Evolutionary conservation across 2,329 filamentous ascomycete species (phyloP).

Genomic region (Paracoccidioides lutzii): DNA sequence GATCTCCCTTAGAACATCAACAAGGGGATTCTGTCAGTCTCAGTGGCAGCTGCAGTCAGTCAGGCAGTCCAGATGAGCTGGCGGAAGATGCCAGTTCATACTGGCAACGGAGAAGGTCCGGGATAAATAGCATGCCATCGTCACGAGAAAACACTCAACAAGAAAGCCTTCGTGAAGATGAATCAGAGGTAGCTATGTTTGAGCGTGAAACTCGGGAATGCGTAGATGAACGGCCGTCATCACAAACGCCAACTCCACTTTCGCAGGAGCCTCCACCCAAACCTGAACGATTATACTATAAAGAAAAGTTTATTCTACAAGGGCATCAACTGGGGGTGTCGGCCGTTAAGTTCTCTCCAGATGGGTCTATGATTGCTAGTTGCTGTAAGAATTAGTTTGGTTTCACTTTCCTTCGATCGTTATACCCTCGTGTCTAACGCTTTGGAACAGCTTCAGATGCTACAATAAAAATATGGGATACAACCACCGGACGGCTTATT

Average conservation of each 20-base stretch:
- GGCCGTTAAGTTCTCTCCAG: slow-evolving; percentile 79
- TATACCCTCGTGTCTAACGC: neutral
- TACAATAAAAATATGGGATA: slow-evolving; percentile 85
- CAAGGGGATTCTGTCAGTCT: neutral
- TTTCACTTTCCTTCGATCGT: neutral
- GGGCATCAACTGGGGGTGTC: slow-evolving; percentile 72
- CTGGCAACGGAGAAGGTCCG: slow-evolving; percentile 1
- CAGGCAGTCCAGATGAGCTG: slow-evolving; percentile 35
- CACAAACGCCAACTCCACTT: slow-evolving; percentile 24
- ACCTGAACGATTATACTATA: slow-evolving; percentile 53
- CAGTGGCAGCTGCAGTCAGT: slow-evolving; percentile 19
- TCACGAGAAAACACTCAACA: neutral
- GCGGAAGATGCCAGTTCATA: slow-evolving; percentile 22
- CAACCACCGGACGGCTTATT: slow-evolving; percentile 60
- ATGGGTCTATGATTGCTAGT: slow-evolving; percentile 79
- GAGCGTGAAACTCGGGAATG: slow-evolving; percentile 2
- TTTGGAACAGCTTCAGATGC: slow-evolving; percentile 55
- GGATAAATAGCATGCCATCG: neutral
- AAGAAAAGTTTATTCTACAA: slow-evolving; percentile 54
- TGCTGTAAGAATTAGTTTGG: slow-evolving; percentile 43
- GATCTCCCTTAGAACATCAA: slow-evolving; percentile 5
- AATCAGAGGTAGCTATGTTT: slow-evolving; percentile 1
- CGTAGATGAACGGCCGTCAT: slow-evolving; percentile 5
- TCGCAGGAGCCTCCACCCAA: slow-evolving; percentile 34
- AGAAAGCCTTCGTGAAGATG: neutral